Conservation (phyloP, 768 basidiomycete species). For the Rhodotorula babjevae region DNA sequence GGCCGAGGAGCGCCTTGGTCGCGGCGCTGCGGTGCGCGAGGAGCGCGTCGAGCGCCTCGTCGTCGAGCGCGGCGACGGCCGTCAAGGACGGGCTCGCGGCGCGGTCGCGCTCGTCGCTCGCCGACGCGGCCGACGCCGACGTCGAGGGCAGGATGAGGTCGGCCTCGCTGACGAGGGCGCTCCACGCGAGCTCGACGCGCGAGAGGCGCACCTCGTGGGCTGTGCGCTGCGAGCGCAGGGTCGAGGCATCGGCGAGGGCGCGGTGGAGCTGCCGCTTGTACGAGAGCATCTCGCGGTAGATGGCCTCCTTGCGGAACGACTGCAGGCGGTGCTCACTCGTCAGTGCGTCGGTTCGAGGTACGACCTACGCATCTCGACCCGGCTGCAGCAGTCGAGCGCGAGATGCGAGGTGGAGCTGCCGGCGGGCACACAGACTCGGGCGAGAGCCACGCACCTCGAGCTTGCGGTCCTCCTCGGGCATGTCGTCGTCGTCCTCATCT, state of each 20-base stretch:
- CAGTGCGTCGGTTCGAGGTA: not conserved
- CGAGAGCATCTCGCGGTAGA: slow-evolving; percentile 76
- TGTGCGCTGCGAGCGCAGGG: slow-evolving; percentile 62
- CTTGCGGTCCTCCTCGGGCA: slow-evolving; percentile 16
- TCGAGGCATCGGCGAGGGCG: slow-evolving; percentile 58
- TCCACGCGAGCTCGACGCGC: slow-evolving; percentile 74
- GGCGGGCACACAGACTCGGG: not conserved
- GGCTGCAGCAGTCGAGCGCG: not conserved
- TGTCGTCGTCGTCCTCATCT: slow-evolving; percentile 20
- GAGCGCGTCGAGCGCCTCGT: slow-evolving; percentile 25
- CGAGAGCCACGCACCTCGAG: slow-evolving; percentile 16
- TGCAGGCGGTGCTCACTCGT: slow-evolving; percentile 42
- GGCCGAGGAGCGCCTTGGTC: slow-evolving; percentile 23
- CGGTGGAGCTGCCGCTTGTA: slow-evolving; percentile 72
- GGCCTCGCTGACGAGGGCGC: slow-evolving; percentile 55
- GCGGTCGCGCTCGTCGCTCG: not conserved
- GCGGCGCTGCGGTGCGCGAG: slow-evolving; percentile 20
- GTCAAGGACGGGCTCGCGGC: slow-evolving; percentile 12
- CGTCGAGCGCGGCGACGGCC: slow-evolving; percentile 10
- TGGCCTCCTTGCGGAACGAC: slow-evolving; percentile 81
- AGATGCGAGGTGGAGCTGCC: not conserved
- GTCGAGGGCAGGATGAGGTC: not conserved
- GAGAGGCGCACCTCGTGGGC: slow-evolving; percentile 67
- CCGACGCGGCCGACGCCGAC: not conserved
- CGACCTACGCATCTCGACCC: too few relatives aligned